Evolutionary conservation across 805 yeast species (phyloP).

Genomic region (Candida alai): DNA sequence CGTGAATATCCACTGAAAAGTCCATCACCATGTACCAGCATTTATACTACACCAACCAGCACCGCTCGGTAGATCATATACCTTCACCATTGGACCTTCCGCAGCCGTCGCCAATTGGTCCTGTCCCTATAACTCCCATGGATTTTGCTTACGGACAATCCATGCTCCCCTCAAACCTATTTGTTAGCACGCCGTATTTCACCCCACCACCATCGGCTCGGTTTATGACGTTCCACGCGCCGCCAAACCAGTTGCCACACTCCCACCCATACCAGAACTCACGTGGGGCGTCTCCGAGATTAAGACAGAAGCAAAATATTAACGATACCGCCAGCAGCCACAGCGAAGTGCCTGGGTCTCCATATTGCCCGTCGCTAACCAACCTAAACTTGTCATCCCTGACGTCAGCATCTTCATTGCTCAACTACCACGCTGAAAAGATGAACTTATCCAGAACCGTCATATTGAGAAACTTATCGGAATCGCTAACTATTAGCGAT

Average conservation of each 20-base stretch:
- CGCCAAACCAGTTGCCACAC: too few relatives aligned
- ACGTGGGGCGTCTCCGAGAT: constrained; percentile 8
- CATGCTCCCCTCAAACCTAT: constrained; percentile 58
- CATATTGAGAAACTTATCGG: constrained; percentile 25
- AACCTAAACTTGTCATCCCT: constrained; percentile 4
- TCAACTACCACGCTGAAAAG: constrained; percentile 25
- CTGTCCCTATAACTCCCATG: constrained; percentile 45
- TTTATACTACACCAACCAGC: constrained; percentile 4
- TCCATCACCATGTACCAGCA: constrained; percentile 9
- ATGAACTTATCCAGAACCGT: constrained; percentile 36
- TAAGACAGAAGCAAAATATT: too few relatives aligned
- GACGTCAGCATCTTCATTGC: constrained; percentile 1
- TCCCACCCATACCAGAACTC: constrained; percentile 13
- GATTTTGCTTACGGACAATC: constrained; percentile 58
- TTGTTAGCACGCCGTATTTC: constrained; percentile 58
- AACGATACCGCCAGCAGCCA: constrained; percentile 7
- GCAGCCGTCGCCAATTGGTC: too few relatives aligned
- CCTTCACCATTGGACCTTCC: constrained; percentile 7
- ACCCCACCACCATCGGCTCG: constrained; percentile 27
- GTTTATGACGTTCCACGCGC: constrained; percentile 5
- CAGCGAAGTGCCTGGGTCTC: constrained; percentile 9
- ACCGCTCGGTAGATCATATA: constrained; percentile 3
- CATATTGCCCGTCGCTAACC: constrained; percentile 11
- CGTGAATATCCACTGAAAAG: too few relatives aligned
- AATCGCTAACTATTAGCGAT: constrained; percentile 23